Conservation (phyloP, 1,139 yeast species). For the Taphrina communis region DNA sequence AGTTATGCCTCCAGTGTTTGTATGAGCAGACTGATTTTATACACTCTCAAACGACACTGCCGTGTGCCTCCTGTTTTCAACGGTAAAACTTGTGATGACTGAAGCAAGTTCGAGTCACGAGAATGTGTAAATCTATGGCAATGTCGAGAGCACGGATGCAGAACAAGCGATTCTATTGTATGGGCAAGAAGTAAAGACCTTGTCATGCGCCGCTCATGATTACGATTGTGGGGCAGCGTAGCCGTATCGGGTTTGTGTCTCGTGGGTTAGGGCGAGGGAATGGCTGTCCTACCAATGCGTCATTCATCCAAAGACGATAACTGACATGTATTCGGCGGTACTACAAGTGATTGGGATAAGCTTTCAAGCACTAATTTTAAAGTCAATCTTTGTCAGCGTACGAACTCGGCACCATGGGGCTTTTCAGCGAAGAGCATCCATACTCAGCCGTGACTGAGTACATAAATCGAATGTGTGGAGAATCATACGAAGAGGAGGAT, state of each 20-base stretch:
- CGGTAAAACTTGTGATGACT: neutral
- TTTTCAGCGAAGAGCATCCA: constrained; percentile 55
- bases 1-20: neutral
- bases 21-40: no score
- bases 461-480: constrained; percentile 56
- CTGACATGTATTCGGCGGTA: neutral
- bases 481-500: constrained; percentile 54
- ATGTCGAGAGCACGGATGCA: neutral
- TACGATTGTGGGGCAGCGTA: constrained; percentile 3
- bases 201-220: constrained; percentile 5
- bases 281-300: neutral
- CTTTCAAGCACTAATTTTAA: no score
- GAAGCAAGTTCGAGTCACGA: neutral
- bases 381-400: no score
- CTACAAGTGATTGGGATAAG: no score
- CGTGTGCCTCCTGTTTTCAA: neutral
- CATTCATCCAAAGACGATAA: neutral
- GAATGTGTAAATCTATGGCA: neutral
- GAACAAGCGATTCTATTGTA: neutral
- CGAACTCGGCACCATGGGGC: constrained; percentile 50
- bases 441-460: constrained; percentile 60
- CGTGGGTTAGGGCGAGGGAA: neutral
- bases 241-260: neutral
- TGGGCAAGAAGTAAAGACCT: neutral
- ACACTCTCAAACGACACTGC: neutral